Evolutionary conservation across 176 grass and related monocot species (phyloP), one percentile per base, ranked within the genome.

Genomic region (Raddia guianensis): DNA sequence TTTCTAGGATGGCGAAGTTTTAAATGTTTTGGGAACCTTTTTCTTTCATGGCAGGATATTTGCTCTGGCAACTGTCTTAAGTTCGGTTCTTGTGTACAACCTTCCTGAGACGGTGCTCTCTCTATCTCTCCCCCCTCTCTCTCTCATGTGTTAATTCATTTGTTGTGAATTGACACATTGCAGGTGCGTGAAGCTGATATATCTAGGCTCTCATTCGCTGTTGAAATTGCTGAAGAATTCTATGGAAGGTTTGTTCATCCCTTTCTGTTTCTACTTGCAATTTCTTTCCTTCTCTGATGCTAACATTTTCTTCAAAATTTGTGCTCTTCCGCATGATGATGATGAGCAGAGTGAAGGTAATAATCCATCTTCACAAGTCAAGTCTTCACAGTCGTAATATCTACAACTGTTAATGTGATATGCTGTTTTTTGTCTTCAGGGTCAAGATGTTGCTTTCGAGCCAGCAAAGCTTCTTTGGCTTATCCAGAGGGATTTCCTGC

Each of bases 61-160:
- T 99, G 96, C 96, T 74, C 84, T 99, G 64, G 96, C 96, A 18
- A 99, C 96, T 80, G 86, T 99, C 32, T 88, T 99, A 82, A 99
- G 96, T 55, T 99, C 96, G n/a, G 96, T 99, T 49, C 96, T 99
- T 72, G 93, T 99, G 68, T 99, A 99, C 85, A 99, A 99, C 84
- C 92, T 99, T 76, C 90, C 92, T 70, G 96, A 99, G 82, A 99
- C 96, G 84, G 96, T 97, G 21, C 87, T 68, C 63, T 68, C 27
- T 60, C 79, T 68, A 49, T 59, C 43, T 3, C 56, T 10, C 79
- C 21, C 54, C 65, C 15, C 49, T 44, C 63, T 10, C 49, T 43
- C 76, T 10, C 51, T 1, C 11, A 6, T 19, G 10, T 34, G 49
- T 34, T 70, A 13, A 80, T 78, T 81, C 69, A 75, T 68, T 72